phyloP scores from a whole-genome alignment of 306 rosid species.

The Gastrolobium villosum region DNA sequence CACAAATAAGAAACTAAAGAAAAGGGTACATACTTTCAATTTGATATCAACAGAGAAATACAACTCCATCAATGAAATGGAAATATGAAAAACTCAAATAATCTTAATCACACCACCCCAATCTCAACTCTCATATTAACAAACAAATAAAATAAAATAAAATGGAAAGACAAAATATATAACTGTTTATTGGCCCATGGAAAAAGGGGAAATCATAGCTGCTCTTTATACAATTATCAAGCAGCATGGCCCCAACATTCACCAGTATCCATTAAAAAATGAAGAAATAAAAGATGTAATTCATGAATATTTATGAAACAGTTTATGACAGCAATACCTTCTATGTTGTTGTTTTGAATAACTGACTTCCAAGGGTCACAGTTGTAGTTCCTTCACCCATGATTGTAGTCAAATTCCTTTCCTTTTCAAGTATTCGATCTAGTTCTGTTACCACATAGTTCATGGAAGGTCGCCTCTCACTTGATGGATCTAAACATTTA shows the following conservation, averaged over 20 bases:
- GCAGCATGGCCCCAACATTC: slow-evolving; percentile 59
- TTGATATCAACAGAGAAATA: neutral
- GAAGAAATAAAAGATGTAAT: slow-evolving; percentile 45
- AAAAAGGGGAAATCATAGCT: slow-evolving; percentile 39
- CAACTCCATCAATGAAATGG: neutral
- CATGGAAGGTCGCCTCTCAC: slow-evolving; percentile 83
- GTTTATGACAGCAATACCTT: slow-evolving; percentile 43
- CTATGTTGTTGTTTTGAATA: slow-evolving; percentile 65
- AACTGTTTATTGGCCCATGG: slow-evolving; percentile 52
- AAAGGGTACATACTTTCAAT: neutral
- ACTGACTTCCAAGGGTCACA: slow-evolving; percentile 80
- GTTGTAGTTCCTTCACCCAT: slow-evolving; percentile 90
- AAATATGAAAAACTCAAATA: neutral
- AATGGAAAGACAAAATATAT: slow-evolving; percentile 46
- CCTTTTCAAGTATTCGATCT: slow-evolving; percentile 79
- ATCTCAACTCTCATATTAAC: slow-evolving; percentile 55
- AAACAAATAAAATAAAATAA: slow-evolving; percentile 51
- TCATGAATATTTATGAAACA: slow-evolving; percentile 54
- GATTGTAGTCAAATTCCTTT: slow-evolving; percentile 80
- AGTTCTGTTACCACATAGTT: slow-evolving; percentile 81
- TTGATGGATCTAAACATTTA: slow-evolving; percentile 66
- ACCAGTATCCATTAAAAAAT: slow-evolving; percentile 44
- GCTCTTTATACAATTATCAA: slow-evolving; percentile 82
- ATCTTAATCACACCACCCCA: slow-evolving; percentile 57
- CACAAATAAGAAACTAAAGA: too few relatives aligned